Evolutionary conservation across 805 yeast species (phyloP), one percentile per base, ranked within the genome.

Genomic region (Kodamaea restingae): DNA sequence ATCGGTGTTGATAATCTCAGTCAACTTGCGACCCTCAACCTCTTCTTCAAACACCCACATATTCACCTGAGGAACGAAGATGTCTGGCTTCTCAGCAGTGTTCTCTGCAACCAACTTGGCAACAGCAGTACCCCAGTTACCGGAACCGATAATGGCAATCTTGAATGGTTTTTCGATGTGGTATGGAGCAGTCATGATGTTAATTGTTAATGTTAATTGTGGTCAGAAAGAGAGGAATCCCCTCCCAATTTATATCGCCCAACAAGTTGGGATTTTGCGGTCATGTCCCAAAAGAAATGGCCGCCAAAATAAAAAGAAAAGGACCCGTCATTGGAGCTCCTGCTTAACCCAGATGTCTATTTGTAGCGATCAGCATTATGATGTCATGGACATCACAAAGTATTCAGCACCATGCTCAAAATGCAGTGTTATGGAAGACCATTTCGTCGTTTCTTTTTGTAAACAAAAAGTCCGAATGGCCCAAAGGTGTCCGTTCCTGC

Each of bases 11-110:
- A 93, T 91, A 58, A 88, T 88, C 49, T 87, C 93, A 20, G 97
- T 88, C 55, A 93, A 71, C 48, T 84, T 85, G 54, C 71, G 62
- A 50, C 95, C 97, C 39, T 86, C 73, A 44, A 84, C 67, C 46
- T 75, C 58, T 66, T 93, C 98, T 65, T 93, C 91, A 53, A 75
- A 87, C 10, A 93, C 98, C 98, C 98, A 93, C 98, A 93, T 90
- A 54, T 83, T 81, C 29, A 93, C 97, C 40, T 76, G 68, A 45
- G 67, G 68, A 43, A 78, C 73, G 63, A 93, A 93, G 54, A 86
- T 66, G 27, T 78, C 73, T 28, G 90, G 81, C 63, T 87, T 76
- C 46, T 76, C 77, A 14, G 72, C 73, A 31, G 90, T 72, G 62
- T 88, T 90, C 65, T 93, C 98, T 27, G 97, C 88, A 18, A 88